These are phyloP conservation scores for Mucor sp. DNA, from an alignment of 371 early-diverging fungal genomes.

Conservation along the genomic window DNA sequence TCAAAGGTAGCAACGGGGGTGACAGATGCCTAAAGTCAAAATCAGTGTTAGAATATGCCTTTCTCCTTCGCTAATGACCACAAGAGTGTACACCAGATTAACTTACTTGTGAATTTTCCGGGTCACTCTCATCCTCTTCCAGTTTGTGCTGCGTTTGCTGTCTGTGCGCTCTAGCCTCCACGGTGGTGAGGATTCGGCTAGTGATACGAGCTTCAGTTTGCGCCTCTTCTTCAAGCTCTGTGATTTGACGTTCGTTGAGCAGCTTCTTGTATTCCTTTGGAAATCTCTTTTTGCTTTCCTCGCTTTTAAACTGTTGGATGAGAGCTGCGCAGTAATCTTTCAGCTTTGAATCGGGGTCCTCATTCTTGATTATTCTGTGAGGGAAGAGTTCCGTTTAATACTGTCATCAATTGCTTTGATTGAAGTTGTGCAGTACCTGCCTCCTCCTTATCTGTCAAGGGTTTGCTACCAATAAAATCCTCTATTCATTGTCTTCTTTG, in stretches of 20 bases:
- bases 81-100: too few relatives aligned
- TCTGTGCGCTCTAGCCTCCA: not conserved
- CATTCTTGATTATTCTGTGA: not conserved
- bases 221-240: not conserved
- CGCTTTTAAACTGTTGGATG: not conserved
- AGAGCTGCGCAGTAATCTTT: not conserved
- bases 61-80: too few relatives aligned
- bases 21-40: too few relatives aligned
- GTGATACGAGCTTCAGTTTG: not conserved
- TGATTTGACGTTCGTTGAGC: not conserved
- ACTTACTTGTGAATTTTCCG: not conserved
- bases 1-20: too few relatives aligned
- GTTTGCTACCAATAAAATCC: not conserved
- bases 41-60: too few relatives aligned
- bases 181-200: not conserved
- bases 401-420: slow-evolving; percentile 6
- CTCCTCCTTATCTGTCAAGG: too few relatives aligned
- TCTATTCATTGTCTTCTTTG: not conserved
- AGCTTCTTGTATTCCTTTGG: not conserved
- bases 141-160: not conserved
- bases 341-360: not conserved
- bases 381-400: not conserved
- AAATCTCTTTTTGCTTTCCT: not conserved
- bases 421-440: too few relatives aligned
- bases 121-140: not conserved